Percentiles rank a stretch among this genome's conserved stretches.
These are phyloP conservation scores for Wickerhamomyces chaumierensis DNA, from an alignment of 805 yeast species.

Conservation along the genomic window DNA sequence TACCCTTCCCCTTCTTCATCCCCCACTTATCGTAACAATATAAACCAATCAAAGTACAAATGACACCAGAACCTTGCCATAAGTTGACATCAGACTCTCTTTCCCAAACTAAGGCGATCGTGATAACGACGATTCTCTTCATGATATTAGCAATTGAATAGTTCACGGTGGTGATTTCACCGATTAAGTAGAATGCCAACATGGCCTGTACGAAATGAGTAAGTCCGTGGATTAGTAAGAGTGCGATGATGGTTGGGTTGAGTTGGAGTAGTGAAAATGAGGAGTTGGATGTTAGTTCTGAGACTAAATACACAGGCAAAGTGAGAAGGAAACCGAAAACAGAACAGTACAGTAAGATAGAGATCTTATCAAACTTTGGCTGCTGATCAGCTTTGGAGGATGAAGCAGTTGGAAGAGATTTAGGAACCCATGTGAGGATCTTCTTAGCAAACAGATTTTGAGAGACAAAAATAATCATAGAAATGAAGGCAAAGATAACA, in stretches of 20 bases:
- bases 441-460: constrained; percentile 77
- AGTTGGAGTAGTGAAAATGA: constrained; percentile 20
- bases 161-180: constrained; percentile 61
- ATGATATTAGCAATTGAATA: constrained; percentile 71
- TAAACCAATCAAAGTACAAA: constrained; percentile 47
- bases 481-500: constrained; percentile 25
- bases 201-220: constrained; percentile 65
- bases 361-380: constrained; percentile 53
- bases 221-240: constrained; percentile 51
- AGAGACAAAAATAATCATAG: constrained; percentile 53
- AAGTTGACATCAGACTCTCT: constrained; percentile 26
- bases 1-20: constrained; percentile 11
- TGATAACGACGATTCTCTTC: constrained; percentile 61
- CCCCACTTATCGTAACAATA: constrained; percentile 71
- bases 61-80: constrained; percentile 42
- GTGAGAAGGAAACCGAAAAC: constrained; percentile 57
- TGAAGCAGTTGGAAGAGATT: constrained; percentile 17
- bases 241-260: constrained; percentile 16
- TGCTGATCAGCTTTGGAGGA: constrained; percentile 7
- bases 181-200: constrained; percentile 67
- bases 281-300: constrained; percentile 33
- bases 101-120: constrained; percentile 57
- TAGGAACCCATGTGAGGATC: constrained; percentile 42
- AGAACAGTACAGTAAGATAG: constrained; percentile 64
- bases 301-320: constrained; percentile 50